A percentile compares a stretch with the other conserved stretches of the same genome.
Evolutionary conservation across 352 stramenopile genomes (phyloP).

Genomic region (Elongisporangium prolatum): DNA sequence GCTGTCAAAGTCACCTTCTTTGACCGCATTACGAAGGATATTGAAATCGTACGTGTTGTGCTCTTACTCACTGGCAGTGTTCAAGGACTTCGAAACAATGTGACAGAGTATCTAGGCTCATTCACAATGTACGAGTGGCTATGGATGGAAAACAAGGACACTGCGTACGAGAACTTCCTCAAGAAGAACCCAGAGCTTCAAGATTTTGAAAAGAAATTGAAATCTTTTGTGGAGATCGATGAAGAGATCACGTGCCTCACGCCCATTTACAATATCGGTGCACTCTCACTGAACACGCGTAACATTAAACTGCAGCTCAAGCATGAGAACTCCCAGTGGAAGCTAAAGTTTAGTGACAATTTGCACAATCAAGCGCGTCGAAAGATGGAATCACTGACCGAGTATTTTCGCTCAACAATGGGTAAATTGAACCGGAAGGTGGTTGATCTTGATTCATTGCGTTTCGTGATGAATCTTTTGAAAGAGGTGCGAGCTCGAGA

Average conservation of each 20-base stretch:
- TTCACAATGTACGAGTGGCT: conserved; percentile 97
- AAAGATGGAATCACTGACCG: conserved; percentile 93
- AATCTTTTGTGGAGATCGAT: conserved; percentile 94
- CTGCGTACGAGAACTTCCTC: conserved; percentile 92
- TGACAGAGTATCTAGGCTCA: conserved; percentile 95
- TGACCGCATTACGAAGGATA: conserved; percentile 97
- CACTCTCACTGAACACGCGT: conserved; percentile 94
- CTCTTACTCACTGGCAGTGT: conserved; percentile 96
- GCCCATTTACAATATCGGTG: conserved; percentile 95
- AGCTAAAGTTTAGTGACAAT: conserved; percentile 97
- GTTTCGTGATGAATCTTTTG: conserved; percentile 97
- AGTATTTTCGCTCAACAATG: conserved; percentile 95
- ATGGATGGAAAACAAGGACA: conserved; percentile 97
- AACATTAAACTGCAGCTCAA: conserved; percentile 97
- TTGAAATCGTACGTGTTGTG: conserved; percentile 97
- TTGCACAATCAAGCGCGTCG: conserved; percentile 91
- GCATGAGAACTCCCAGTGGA: conserved; percentile 96
- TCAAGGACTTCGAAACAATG: conserved; percentile 96
- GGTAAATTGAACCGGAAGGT: conserved; percentile 93
- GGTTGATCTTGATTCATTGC: conserved; percentile 94
- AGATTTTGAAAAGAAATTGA: conserved; percentile 96
- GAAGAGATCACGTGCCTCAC: conserved; percentile 88
- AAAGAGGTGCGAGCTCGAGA: conserved; percentile 97
- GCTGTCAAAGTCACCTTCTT: conserved; percentile 91
- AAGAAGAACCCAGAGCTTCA: conserved; percentile 93